Evolutionary conservation across 225 moss, liverwort and hornwort species (phyloP), one percentile per base, ranked within the genome.

Genomic region (Thuidium tamariscinum): DNA sequence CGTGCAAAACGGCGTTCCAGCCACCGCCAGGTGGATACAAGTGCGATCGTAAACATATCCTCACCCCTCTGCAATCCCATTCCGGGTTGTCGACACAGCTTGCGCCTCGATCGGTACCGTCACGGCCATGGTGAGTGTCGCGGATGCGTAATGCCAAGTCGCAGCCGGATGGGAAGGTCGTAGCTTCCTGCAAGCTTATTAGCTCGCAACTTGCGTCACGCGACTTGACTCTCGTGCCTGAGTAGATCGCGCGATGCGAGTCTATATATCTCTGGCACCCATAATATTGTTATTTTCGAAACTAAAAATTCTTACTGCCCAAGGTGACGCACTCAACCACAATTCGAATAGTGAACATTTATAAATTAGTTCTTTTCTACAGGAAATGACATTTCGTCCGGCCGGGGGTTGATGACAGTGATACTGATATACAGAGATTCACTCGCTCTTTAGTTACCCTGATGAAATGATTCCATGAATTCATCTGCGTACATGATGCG

Each of bases 11-110:
- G 88, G 86, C 63, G 55, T 86, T 46, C 90, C 88, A 23, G 90
- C 93, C 36, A 87, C 82, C 29, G 95, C 89, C 25, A 78, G 84
- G 6, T 98, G 96, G 97, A 87, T 95, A 51, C 93, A 63, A 27
- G 19, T 92, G 51, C 60, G 79, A 56, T 75, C 61, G 30, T 83
- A 59, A 32, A 7, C 17, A 25, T 5, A 7, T 17, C 23, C 17
- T 29, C 9, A 6, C 9, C 39, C 56, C 56, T 57, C 56, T 34
- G 34, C n/a, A 80, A 80, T n/a, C 34, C 15, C 63, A 48, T 48
- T 60, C 30, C 20, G 19, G 19, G 11, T 5, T 18, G 9, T 54
- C 36, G 57, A 57, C 77, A 16, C 25, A n/a, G 56, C 60, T 30
- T 79, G 79, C 32, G 32, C 19, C 68, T 19, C 10, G 20, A 42